Base-by-base conservation (phyloP, 768 basidiomycete species). In the Boletus huronensis region DNA sequence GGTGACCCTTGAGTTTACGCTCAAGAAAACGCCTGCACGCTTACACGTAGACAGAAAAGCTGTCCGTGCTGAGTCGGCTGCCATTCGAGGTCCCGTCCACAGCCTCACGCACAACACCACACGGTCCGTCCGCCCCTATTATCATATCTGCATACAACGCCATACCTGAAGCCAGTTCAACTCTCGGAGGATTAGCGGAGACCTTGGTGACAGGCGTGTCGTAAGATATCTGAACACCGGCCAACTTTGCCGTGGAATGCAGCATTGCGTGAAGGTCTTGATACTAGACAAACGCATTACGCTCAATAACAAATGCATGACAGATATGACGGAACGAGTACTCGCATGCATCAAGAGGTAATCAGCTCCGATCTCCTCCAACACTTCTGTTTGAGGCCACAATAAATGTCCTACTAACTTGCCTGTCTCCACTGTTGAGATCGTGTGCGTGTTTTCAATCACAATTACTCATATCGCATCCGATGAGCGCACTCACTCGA, bases 71-170 rank as follows among this genome's bases (percentile, higher is more conserved):
- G 43, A 62, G 62, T 11, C 48, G 55, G 4, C 60, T 52, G 5
- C 60, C 53, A 44, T 66, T 63, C 28, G 70, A 69, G 23, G 66
- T 60, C 26, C 66, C 62, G 5, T 65, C 68, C 29, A 74, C 58
- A 6, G 77, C 59, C 11, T 70, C 53, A 14, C 64, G 62, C 19
- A 74, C 68, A n/a, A 77, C 25, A 21, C 81, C 80, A 34, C 70
- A 62, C 40, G 74, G 70, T 6, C 84, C 83, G 66, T 85, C 84
- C 14, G 83, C 84, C 23, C 80, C 83, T 14, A 84, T 73, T 32
- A 84, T 68, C 38, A 84, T 53, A 64, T 85, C 82, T 9, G 77
- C 77, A 28, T 58, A 54, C 10, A 83, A 46, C 5, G 63, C 65
- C 53, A 75, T 73, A n/a, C 81, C 82, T 34, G 64, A 71, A 16